A percentile compares a stretch with the other conserved stretches of the same genome.
phyloP scores from a whole-genome alignment of 805 yeast species.

The Geotrichum ghanense region DNA sequence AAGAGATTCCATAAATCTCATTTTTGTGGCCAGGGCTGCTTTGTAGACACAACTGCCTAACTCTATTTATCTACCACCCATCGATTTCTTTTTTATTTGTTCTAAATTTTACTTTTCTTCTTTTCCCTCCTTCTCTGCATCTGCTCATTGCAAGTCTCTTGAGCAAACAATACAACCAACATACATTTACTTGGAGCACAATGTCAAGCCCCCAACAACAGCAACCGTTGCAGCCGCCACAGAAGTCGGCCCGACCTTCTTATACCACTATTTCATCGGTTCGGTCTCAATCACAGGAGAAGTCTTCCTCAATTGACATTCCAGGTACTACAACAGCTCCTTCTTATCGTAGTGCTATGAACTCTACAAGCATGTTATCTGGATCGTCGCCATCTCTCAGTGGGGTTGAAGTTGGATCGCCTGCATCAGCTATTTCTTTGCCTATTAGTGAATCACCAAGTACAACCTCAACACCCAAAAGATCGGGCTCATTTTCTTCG shows the following conservation, averaged over 20 bases:
- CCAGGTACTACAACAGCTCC: not conserved
- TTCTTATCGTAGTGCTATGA: not conserved
- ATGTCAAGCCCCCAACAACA: not conserved
- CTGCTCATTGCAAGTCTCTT: no score
- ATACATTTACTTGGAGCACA: no score
- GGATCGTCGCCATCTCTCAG: not conserved
- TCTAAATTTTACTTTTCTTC: no score
- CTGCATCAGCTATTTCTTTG: not conserved
- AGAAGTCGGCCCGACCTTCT: not conserved
- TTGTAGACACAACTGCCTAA: no score
- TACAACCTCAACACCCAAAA: not conserved
- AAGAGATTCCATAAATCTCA: no score
- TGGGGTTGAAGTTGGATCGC: not conserved
- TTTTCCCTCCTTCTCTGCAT: no score
- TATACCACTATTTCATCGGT: not conserved
- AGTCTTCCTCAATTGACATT: not conserved
- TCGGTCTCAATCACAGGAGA: not conserved
- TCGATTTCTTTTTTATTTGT: no score
- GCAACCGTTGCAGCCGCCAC: not conserved
- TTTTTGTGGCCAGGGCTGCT: no score
- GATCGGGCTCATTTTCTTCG: slow-evolving; percentile 2
- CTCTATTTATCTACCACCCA: no score
- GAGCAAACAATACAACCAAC: no score
- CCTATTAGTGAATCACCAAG: not conserved
- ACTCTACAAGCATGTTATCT: not conserved